phyloP scores from a whole-genome alignment of 108 stramenopile species.

The Thalassiosira profunda region DNA sequence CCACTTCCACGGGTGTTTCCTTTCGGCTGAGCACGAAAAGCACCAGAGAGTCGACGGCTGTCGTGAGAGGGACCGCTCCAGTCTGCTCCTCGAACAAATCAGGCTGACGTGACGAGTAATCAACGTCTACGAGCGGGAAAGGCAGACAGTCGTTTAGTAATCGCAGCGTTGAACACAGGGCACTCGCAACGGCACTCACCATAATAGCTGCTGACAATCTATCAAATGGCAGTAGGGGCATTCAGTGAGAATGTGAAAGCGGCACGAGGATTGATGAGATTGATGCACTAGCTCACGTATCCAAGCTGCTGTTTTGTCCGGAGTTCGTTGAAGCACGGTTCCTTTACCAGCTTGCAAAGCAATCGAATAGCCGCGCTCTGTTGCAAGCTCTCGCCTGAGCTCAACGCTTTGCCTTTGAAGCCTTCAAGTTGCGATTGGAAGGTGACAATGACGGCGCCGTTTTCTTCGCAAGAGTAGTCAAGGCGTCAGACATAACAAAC shows the following conservation, averaged over 20 bases:
- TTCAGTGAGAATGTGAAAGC: constrained; percentile 36
- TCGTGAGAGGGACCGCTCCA: constrained; percentile 41
- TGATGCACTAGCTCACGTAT: constrained; percentile 15
- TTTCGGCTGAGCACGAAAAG: constrained; percentile 80
- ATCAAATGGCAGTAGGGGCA: no score
- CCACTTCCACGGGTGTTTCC: constrained; percentile 67
- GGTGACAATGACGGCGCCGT: constrained; percentile 77
- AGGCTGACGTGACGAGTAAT: constrained; percentile 48
- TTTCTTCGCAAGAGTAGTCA: no score
- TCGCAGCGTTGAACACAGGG: no score
- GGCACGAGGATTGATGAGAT: neutral
- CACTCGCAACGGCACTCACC: no score
- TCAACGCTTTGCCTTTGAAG: constrained; percentile 74
- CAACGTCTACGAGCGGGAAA: no score
- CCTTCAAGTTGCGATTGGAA: constrained; percentile 74
- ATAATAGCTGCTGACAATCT: constrained; percentile 79
- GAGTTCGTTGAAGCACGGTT: constrained; percentile 84
- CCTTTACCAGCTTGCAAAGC: constrained; percentile 80
- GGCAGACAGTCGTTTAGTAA: no score
- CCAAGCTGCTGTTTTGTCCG: constrained; percentile 85
- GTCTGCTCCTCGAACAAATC: neutral
- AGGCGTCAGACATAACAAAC: no score
- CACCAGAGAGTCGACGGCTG: constrained; percentile 72
- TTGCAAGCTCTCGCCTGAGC: constrained; percentile 60
- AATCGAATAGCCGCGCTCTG: constrained; percentile 75